Percentiles rank a stretch among this genome's conserved stretches.
Evolutionary conservation across 2,329 filamentous ascomycete genomes (phyloP).

Genomic region (Alternaria sp.): DNA sequence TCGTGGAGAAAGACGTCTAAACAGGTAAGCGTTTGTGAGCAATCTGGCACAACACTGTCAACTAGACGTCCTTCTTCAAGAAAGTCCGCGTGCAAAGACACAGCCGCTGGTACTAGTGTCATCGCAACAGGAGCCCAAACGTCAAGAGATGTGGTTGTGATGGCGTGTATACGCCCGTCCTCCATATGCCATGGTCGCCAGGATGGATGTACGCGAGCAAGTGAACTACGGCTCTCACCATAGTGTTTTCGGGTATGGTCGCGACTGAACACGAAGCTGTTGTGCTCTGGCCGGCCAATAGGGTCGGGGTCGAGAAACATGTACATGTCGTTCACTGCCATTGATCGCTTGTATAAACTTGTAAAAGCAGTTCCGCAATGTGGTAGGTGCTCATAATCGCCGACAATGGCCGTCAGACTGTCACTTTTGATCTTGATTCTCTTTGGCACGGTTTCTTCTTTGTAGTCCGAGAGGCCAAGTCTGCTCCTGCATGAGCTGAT

Average conservation of each 20-base stretch:
- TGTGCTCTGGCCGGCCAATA: slow-evolving; percentile 56
- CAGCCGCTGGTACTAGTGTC: slow-evolving; percentile 7
- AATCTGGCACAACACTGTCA: slow-evolving; percentile 9
- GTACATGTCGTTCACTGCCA: slow-evolving; percentile 52
- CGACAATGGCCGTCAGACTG: slow-evolving; percentile 52
- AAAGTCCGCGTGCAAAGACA: slow-evolving; percentile 11
- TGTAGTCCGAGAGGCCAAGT: slow-evolving; percentile 49
- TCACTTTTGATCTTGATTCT: slow-evolving; percentile 53
- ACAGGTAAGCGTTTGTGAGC: slow-evolving; percentile 28
- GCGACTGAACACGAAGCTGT: slow-evolving; percentile 66
- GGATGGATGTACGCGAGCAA: slow-evolving; percentile 55
- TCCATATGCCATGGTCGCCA: slow-evolving; percentile 43
- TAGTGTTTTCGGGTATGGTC: slow-evolving; percentile 57
- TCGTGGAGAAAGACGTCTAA: slow-evolving; percentile 29
- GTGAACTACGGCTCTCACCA: slow-evolving; percentile 55
- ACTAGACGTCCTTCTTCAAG: neutral
- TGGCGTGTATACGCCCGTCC: neutral
- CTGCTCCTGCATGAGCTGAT: slow-evolving; percentile 50
- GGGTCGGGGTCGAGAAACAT: slow-evolving; percentile 66
- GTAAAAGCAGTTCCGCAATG: slow-evolving; percentile 66
- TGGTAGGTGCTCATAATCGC: slow-evolving; percentile 61
- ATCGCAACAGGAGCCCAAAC: slow-evolving; percentile 19
- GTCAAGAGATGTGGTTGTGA: slow-evolving; percentile 17
- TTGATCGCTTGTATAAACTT: slow-evolving; percentile 60
- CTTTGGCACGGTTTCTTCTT: slow-evolving; percentile 55